Evolutionary conservation across 768 basidiomycete species (phyloP), one percentile per base, ranked within the genome.

Genomic region (Agrocybe pediades): DNA sequence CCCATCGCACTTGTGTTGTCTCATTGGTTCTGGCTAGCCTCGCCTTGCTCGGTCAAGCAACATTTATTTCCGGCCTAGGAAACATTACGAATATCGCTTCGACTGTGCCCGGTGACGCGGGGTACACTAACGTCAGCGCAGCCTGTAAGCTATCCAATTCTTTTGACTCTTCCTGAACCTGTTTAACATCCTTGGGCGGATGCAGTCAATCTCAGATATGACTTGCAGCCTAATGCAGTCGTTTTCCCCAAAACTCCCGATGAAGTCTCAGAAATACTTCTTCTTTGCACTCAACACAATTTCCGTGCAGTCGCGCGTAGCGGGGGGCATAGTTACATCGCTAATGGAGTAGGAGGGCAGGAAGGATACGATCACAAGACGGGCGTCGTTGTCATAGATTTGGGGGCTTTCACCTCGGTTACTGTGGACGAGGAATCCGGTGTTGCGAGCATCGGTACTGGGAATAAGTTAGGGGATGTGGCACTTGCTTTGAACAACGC

Each of bases 321-420:
- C 49, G 76, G 76, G 40, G 76, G 75, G 54, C 77, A 78, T 54
- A 76, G 74, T 56, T 80, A 78, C 52, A 70, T 76, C 13, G 76
- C 76, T 0, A 74, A 76, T 50, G 73, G 75, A 2, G 65, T 76
- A 1, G 74, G 75, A 15, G 75, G 75, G 6, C 68, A 72, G 58
- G 63, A 74, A 36, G 33, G 13, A 36, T 11, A 36, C 4, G 33
- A 36, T 13, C 33, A 36, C 33, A 36, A 36, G 11, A 13, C 3
- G 45, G 75, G 74, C 3, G 65, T 69, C 1, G 55, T 79, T 5
- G 73, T 80, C 30, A 62, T 80, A 19, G 77, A 80, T 54, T 57
- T 79, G 49, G 63, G 65, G 16, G 64, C 67, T 19, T 68, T 79
- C 59, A 74, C 65, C 11, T 53, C 58, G 6, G 64, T 77, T 17